Evolutionary conservation across 2,329 filamentous ascomycete species (phyloP).

Genomic region (Colletotrichum sp.): DNA sequence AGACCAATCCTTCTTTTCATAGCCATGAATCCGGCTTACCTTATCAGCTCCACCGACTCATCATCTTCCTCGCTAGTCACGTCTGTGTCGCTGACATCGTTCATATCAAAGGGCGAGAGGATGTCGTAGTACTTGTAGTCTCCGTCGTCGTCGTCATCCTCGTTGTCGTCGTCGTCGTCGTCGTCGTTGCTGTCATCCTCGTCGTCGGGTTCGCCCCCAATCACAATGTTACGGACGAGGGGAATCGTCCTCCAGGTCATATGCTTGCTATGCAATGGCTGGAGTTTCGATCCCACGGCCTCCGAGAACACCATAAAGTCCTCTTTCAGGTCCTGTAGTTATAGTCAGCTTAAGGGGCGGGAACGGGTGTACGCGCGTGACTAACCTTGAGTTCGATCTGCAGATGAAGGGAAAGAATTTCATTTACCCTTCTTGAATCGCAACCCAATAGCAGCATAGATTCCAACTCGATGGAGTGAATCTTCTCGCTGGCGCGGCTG

Average conservation of each 20-base stretch:
- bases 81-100: neutral
- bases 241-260: conserved; percentile 3
- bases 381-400: neutral
- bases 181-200: neutral
- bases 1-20: neutral
- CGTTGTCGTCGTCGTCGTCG: neutral
- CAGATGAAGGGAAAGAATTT: neutral
- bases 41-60: neutral
- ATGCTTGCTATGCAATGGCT: neutral
- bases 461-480: neutral
- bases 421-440: neutral
- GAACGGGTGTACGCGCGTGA: neutral
- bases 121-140: neutral
- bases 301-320: neutral
- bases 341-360: neutral
- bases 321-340: neutral
- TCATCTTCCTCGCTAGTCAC: neutral
- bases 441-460: too few relatives aligned
- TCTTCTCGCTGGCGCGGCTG: neutral
- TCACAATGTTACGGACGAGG: neutral
- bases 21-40: neutral
- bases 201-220: neutral
- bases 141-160: fast-evolving
- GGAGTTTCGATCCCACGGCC: neutral
- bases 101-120: neutral